Conservation (phyloP, 371 early-diverging fungal species). For the Umbelopsis sp. region DNA sequence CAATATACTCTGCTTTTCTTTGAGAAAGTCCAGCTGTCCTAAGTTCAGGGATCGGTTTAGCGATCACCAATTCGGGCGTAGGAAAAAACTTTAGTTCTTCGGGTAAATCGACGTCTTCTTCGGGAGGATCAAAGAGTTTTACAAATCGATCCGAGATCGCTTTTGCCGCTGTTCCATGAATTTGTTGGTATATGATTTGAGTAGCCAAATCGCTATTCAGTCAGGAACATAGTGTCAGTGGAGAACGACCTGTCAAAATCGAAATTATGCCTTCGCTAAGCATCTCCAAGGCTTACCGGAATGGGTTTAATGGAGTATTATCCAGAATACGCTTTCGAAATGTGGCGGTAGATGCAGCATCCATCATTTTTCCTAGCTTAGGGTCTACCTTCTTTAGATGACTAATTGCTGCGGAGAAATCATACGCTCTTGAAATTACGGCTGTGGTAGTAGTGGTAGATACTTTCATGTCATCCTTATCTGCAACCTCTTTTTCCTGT, state of each 20-base stretch:
- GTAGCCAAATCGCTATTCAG: slow-evolving; percentile 31
- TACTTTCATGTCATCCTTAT: not conserved
- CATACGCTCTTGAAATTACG: slow-evolving; percentile 17
- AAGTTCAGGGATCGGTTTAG: slow-evolving; percentile 33
- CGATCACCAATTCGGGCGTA: slow-evolving; percentile 41
- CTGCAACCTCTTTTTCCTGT: not conserved
- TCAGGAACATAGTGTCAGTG: too few relatives aligned
- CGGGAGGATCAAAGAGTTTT: slow-evolving; percentile 35
- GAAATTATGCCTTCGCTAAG: too few relatives aligned
- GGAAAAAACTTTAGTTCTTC: slow-evolving; percentile 40
- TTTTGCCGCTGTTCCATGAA: slow-evolving; percentile 54
- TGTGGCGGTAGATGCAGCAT: slow-evolving; percentile 21
- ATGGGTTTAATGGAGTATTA: slow-evolving; percentile 28
- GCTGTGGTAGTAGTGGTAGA: not conserved
- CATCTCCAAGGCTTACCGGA: slow-evolving; percentile 25
- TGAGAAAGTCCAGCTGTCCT: slow-evolving; percentile 51
- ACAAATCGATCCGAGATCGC: slow-evolving; percentile 47
- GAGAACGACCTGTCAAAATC: too few relatives aligned
- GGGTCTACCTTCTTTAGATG: slow-evolving; percentile 39
- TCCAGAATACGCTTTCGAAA: slow-evolving; percentile 23
- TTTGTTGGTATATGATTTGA: slow-evolving; percentile 60
- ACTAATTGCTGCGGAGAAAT: slow-evolving; percentile 27
- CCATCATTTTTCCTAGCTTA: slow-evolving; percentile 33
- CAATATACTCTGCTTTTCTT: slow-evolving; percentile 54
- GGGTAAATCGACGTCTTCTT: slow-evolving; percentile 23